Evolutionary conservation across 208 protist genomes (phyloP), one percentile per base, ranked within the genome.

Genomic region (Tetramitus jugosus): DNA sequence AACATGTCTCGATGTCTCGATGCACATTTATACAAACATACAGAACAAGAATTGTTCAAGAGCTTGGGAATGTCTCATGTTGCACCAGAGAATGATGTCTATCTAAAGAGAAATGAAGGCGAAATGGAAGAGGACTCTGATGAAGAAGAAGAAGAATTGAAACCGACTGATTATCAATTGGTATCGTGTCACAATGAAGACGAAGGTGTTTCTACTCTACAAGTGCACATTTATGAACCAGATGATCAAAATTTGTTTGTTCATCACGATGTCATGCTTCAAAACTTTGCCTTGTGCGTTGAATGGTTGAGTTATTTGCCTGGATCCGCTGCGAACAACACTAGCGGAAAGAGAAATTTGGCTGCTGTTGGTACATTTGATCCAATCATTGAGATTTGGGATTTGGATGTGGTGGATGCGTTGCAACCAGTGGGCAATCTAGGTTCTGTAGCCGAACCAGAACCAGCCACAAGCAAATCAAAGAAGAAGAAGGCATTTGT

Each of bases 361-460:
- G 82, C 94, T 23, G 96, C 96, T 17, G 86, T 98, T n/a, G 96
- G 94, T 76, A 97, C 94, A 13, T 98, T 98, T 87, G 84, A 93
- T 35, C 94, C 94, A n/a, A 89, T 90, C 37, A 96, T 99, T 76
- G 96, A 99, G 78, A 83, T 99, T 26, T 99, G 96, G 95, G 89
- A 96, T 68, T 85, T 98, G 23, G 96, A 99, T 84, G 87, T 98
- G 23, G 91, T 98, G 42, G 95, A 98, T 81, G 86, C 92, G 26
- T 85, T 96, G 31, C 86, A 93, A 78, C 95, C 96, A n/a, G 85
- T 88, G 4, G 76, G 84, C n/a, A 82, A 91, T 4, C 87, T 99
- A 17, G 95, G 94, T 52, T 88, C 90, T 37, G n/a, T n/a, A n/a
- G n/a, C n/a, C n/a, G 91, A 87, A 78, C 86, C 84, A 72, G 78